Evolutionary conservation across 148 eudicot species (phyloP).

Genomic region (Cornus kousa): DNA sequence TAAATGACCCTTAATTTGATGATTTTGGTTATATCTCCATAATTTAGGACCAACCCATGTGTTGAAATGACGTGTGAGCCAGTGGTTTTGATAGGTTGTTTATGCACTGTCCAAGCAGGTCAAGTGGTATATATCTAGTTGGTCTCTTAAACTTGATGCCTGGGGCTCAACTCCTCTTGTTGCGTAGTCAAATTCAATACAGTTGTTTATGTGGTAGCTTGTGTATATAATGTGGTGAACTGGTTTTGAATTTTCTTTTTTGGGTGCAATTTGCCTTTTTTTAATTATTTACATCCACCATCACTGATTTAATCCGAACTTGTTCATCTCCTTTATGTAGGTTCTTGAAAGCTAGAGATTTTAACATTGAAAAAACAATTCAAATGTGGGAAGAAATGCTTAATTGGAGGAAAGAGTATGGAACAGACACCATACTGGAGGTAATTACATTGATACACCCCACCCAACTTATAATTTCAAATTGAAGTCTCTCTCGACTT

Average conservation of each 20-base stretch:
- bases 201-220: background rate
- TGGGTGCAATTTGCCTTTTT: background rate
- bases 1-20: background rate
- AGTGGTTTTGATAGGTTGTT: background rate
- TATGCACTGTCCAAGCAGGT: background rate
- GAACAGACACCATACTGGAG: conserved; percentile 70
- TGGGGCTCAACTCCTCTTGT: background rate
- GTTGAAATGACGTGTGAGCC: background rate
- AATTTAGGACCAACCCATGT: background rate
- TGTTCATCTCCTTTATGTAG: conserved; percentile 32
- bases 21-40: background rate
- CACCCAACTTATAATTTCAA: background rate
- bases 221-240: conserved; percentile 25
- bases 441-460: conserved; percentile 24
- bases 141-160: background rate
- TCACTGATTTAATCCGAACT: background rate
- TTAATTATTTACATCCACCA: conserved; percentile 10
- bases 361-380: conserved; percentile 54
- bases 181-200: background rate
- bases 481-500: conserved; percentile 6
- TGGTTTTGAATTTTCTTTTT: background rate
- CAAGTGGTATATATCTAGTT: background rate
- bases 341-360: conserved; percentile 75
- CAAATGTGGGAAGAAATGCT: conserved; percentile 92
- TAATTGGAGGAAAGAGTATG: conserved; percentile 68